Percentiles rank a stretch among this genome's conserved stretches.
These are phyloP conservation scores for Aspergillus hortae DNA, from an alignment of 2,329 filamentous ascomycete genomes.

Conservation along the genomic window DNA sequence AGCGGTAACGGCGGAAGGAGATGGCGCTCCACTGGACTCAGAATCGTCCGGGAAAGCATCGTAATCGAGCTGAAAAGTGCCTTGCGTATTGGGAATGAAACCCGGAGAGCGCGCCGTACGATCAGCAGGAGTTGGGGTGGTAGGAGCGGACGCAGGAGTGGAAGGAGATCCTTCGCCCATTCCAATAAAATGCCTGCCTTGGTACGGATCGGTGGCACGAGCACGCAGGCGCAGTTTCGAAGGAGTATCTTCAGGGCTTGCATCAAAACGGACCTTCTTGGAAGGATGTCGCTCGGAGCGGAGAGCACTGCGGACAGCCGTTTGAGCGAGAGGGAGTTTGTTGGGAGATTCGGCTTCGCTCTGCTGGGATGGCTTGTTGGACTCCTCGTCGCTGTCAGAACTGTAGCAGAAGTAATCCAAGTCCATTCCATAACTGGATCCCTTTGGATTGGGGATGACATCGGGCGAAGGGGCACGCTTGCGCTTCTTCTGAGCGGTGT, in stretches of 20 bases:
- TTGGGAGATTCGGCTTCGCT: neutral
- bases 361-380: slow-evolving; percentile 1
- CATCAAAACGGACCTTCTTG: slow-evolving; percentile 34
- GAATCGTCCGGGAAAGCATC: slow-evolving; percentile 25
- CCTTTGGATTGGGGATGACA: slow-evolving; percentile 40
- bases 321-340: slow-evolving; percentile 5
- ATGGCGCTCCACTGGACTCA: slow-evolving; percentile 12
- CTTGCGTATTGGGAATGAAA: slow-evolving; percentile 22
- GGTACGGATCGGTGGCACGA: slow-evolving; percentile 23
- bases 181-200: slow-evolving; percentile 19
- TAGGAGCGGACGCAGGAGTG: slow-evolving; percentile 7
- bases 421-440: slow-evolving; percentile 40
- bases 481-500: slow-evolving; percentile 30
- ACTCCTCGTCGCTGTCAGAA: slow-evolving; percentile 30
- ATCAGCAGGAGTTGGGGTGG: slow-evolving; percentile 12
- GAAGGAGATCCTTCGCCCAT: slow-evolving; percentile 13
- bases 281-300: slow-evolving; percentile 18
- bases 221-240: slow-evolving; percentile 25
- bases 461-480: slow-evolving; percentile 39
- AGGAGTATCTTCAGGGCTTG: slow-evolving; percentile 31
- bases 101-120: slow-evolving; percentile 13
- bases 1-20: slow-evolving; percentile 9
- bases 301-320: slow-evolving; percentile 12
- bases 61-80: slow-evolving; percentile 29
- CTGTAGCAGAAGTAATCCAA: slow-evolving; percentile 36